Percentiles rank a stretch among this genome's conserved stretches.
Evolutionary conservation across 1,284 basidiomycete genomes (phyloP).

Genomic region (Papiliotrema fonsecae): DNA sequence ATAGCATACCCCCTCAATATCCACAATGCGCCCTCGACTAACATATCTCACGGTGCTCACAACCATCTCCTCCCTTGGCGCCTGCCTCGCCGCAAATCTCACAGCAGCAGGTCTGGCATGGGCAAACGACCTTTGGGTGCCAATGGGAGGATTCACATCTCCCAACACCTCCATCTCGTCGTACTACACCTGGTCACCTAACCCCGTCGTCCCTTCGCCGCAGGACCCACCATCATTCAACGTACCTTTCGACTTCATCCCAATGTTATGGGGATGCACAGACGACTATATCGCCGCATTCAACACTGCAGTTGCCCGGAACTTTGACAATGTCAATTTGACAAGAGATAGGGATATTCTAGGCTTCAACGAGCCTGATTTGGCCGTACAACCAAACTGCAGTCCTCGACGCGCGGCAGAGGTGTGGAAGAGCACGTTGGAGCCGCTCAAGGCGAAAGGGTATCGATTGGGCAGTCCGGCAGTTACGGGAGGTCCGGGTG

Average conservation of each 20-base stretch:
- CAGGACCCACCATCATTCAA: not conserved
- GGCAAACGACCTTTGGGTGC: conserved; percentile 23
- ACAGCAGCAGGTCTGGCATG: conserved; percentile 22
- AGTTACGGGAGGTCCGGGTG: conserved; percentile 47
- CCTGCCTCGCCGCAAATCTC: not conserved
- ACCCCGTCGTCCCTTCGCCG: conserved; percentile 10
- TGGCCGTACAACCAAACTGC: conserved; percentile 23
- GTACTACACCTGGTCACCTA: conserved; percentile 31
- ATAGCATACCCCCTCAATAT: too few species aligned
- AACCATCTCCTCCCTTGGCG: not conserved
- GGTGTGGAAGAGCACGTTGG: conserved; percentile 23
- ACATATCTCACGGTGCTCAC: too few species aligned
- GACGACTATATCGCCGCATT: conserved; percentile 17
- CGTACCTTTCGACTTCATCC: conserved; percentile 26
- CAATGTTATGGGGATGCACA: conserved; percentile 36
- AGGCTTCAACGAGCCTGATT: conserved; percentile 33
- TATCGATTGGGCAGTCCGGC: conserved; percentile 50
- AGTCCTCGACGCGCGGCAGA: conserved; percentile 20
- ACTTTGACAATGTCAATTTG: conserved; percentile 14
- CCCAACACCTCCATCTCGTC: conserved; percentile 19
- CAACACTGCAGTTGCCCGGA: conserved; percentile 10
- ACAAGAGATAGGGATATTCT: conserved; percentile 19
- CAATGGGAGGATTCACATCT: conserved; percentile 21
- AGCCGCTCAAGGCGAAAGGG: conserved; percentile 34
- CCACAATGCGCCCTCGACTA: too few species aligned